These are phyloP conservation scores for Annulohypoxylon bovei DNA, from an alignment of 495 filamentous ascomycete genomes.

Conservation along the genomic window DNA sequence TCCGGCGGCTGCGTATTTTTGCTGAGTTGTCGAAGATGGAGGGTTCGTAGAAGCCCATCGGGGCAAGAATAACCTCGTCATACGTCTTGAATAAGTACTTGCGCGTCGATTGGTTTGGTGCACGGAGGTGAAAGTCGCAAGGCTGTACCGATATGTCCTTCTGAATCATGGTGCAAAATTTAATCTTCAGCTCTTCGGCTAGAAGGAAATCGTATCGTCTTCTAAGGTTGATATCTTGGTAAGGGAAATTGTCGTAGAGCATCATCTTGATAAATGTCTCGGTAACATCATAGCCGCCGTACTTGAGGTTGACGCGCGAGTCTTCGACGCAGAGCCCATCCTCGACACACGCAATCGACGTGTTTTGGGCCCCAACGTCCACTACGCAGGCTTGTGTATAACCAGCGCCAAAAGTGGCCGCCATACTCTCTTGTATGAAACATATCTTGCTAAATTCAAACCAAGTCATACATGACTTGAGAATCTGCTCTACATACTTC, in stretches of 20 bases:
- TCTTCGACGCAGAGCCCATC: slow-evolving; percentile 95
- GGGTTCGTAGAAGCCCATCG: slow-evolving; percentile 90
- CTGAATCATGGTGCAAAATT: slow-evolving; percentile 86
- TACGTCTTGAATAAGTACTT: slow-evolving; percentile 96
- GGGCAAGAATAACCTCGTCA: slow-evolving; percentile 89
- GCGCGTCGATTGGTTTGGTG: slow-evolving; percentile 84
- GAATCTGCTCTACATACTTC: slow-evolving; percentile 80
- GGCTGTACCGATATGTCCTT: slow-evolving; percentile 81
- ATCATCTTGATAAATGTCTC: slow-evolving; percentile 97
- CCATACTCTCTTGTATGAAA: slow-evolving; percentile 95
- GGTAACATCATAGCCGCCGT: slow-evolving; percentile 90
- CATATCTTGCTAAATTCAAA: slow-evolving; percentile 87
- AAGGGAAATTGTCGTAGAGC: slow-evolving; percentile 93
- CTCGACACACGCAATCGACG: slow-evolving; percentile 96
- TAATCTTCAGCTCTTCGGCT: slow-evolving; percentile 93
- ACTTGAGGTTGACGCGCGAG: slow-evolving; percentile 91
- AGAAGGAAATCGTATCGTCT: slow-evolving; percentile 91
- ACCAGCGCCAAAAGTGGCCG: slow-evolving; percentile 94
- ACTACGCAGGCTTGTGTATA: slow-evolving; percentile 93
- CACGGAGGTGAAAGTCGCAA: slow-evolving; percentile 87
- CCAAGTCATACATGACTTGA: slow-evolving; percentile 86
- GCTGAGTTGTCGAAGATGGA: slow-evolving; percentile 80
- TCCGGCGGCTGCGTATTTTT: slow-evolving; percentile 81
- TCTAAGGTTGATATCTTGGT: slow-evolving; percentile 89
- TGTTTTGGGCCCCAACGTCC: slow-evolving; percentile 97